These are phyloP conservation scores for Cercospora sojina DNA, from an alignment of 2,329 filamentous ascomycete genomes.

Conservation along the genomic window DNA sequence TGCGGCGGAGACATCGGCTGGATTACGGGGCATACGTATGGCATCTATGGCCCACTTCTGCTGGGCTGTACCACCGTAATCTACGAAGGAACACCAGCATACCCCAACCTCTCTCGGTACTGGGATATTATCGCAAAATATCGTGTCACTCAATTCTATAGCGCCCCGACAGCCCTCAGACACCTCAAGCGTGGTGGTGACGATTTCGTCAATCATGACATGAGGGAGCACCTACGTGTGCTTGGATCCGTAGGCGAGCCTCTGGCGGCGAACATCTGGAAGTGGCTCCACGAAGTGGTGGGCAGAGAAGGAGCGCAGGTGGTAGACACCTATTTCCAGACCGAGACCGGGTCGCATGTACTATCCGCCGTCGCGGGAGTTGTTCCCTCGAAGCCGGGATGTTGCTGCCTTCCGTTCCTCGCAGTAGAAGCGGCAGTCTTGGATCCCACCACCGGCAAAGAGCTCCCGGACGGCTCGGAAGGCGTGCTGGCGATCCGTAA, in stretches of 20 bases:
- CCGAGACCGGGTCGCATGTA: conserved; percentile 92
- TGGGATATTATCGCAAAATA: conserved; percentile 84
- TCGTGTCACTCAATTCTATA: conserved; percentile 77
- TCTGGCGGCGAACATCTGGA: conserved; percentile 97
- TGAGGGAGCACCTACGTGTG: conserved; percentile 86
- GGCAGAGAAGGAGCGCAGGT: conserved; percentile 89
- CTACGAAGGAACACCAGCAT: conserved; percentile 88
- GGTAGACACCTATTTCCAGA: conserved; percentile 99
- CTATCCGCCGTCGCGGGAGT: conserved; percentile 89
- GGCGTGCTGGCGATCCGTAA: conserved; percentile 95
- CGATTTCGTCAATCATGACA: conserved; percentile 90
- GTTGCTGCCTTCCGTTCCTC: conserved; percentile 93
- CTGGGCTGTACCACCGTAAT: conserved; percentile 80
- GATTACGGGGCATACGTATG: conserved; percentile 83
- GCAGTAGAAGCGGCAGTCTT: conserved; percentile 96
- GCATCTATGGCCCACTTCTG: conserved; percentile 81
- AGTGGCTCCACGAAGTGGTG: conserved; percentile 93
- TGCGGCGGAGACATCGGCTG: conserved; percentile 95
- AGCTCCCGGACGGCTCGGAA: conserved; percentile 90
- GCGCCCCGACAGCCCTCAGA: conserved; percentile 79
- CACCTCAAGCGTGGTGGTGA: conserved; percentile 77
- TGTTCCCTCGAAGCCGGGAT: conserved; percentile 93
- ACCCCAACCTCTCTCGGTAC: conserved; percentile 77
- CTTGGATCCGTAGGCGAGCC: conserved; percentile 94
- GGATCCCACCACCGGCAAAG: conserved; percentile 88